These are phyloP conservation scores for Trametes versicolor DNA, from an alignment of 1,284 basidiomycete species.

Conservation along the genomic window DNA sequence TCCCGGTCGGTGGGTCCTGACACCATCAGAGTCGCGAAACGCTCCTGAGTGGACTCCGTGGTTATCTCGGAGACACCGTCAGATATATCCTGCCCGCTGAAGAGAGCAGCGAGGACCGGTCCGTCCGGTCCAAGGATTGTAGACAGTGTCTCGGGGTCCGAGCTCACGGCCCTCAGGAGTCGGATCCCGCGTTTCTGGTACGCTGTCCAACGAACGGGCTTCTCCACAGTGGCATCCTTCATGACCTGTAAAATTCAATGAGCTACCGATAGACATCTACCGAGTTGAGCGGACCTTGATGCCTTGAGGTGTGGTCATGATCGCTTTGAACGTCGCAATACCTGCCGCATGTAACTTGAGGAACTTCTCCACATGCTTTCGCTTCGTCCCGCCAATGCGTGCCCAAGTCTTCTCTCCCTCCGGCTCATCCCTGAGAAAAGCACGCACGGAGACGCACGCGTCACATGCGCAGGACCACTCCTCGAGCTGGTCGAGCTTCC, in stretches of 20 bases:
- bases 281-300: constrained; percentile 1
- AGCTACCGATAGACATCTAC: neutral
- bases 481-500: constrained; percentile 5
- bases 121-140: constrained; percentile 13
- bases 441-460: constrained; percentile 1
- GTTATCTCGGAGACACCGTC: neutral
- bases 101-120: neutral
- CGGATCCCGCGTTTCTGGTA: constrained; percentile 11
- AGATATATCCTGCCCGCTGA: neutral
- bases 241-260: constrained; percentile 4
- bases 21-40: neutral
- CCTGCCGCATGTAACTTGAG: constrained; percentile 4
- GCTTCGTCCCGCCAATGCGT: constrained; percentile 8
- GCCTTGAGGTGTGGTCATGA: constrained; percentile 14
- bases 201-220: constrained; percentile 16
- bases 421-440: constrained; percentile 14
- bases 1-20: neutral
- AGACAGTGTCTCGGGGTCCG: constrained; percentile 2
- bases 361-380: constrained; percentile 23
- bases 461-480: constrained; percentile 18
- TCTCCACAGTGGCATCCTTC: constrained; percentile 4
- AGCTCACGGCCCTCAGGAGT: constrained; percentile 13
- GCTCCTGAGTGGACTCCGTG: no score
- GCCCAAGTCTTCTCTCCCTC: constrained; percentile 5
- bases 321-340: constrained; percentile 8